Conservation (phyloP, 805 yeast species). For the Pichia nakasei region DNA sequence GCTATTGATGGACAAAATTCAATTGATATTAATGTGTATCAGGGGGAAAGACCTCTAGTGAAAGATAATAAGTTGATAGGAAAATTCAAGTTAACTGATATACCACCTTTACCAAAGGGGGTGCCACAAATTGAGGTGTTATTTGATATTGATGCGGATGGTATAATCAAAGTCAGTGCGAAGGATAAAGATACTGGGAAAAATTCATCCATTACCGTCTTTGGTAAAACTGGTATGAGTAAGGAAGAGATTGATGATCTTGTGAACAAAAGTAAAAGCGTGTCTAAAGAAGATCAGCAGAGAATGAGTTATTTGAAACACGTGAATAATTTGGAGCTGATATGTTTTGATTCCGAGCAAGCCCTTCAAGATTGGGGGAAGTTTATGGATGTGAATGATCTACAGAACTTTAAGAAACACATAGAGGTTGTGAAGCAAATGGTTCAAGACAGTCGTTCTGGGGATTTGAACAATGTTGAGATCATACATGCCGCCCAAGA, state of each 20-base stretch:
- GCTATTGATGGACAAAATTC: slow-evolving; percentile 94
- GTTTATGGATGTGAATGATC: slow-evolving; percentile 14
- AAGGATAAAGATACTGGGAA: slow-evolving; percentile 89
- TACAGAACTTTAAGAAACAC: slow-evolving; percentile 13
- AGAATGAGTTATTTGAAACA: slow-evolving; percentile 48
- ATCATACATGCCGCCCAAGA: slow-evolving; percentile 29
- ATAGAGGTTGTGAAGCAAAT: slow-evolving; percentile 21
- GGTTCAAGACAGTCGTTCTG: slow-evolving; percentile 24
- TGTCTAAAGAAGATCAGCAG: slow-evolving; percentile 64
- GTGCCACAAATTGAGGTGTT: slow-evolving; percentile 86
- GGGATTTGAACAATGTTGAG: slow-evolving; percentile 22
- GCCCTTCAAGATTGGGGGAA: slow-evolving; percentile 21
- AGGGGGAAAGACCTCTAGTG: slow-evolving; percentile 94
- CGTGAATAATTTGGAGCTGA: slow-evolving; percentile 52
- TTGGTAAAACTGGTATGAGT: slow-evolving; percentile 90
- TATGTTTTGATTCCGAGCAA: slow-evolving; percentile 29
- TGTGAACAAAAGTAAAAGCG: slow-evolving; percentile 85
- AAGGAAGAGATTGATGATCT: slow-evolving; percentile 85
- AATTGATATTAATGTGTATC: slow-evolving; percentile 93
- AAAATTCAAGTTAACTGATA: slow-evolving; percentile 84
- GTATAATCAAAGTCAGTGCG: slow-evolving; percentile 92
- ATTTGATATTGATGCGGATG: slow-evolving; percentile 94
- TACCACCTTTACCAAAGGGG: slow-evolving; percentile 86
- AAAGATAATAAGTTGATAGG: slow-evolving; percentile 94
- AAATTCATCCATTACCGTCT: slow-evolving; percentile 92